phyloP scores from a whole-genome alignment of 108 stramenopile genomes.

The Cyclotella choctawhatcheeana region DNA sequence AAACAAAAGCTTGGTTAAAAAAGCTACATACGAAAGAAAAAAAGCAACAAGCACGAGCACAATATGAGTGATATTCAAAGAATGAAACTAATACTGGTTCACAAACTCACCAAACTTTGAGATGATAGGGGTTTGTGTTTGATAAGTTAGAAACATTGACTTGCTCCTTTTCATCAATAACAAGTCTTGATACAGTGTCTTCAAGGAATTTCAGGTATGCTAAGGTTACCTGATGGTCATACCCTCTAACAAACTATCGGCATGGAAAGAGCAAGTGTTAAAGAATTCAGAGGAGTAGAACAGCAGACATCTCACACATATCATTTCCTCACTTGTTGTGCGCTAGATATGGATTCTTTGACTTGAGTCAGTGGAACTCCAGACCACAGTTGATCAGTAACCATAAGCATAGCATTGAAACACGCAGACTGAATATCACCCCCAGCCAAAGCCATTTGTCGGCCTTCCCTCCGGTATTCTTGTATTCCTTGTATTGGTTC shows the following conservation, averaged over 20 bases:
- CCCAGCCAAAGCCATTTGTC: neutral
- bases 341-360: neutral
- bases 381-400: neutral
- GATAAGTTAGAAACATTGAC: neutral
- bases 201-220: neutral
- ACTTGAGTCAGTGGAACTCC: neutral
- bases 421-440: conserved; percentile 17
- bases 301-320: neutral
- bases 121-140: conserved; percentile 9
- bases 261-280: neutral
- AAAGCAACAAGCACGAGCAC: neutral
- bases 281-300: neutral
- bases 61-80: neutral
- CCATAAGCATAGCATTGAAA: neutral
- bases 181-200: neutral
- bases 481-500: conserved; percentile 14
- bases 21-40: neutral
- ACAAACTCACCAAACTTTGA: neutral
- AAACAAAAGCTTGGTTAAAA: neutral
- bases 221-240: neutral
- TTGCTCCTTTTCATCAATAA: neutral
- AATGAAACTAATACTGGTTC: neutral
- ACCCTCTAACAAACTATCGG: neutral
- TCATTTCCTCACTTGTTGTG: neutral
- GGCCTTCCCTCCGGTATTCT: neutral